Base-by-base conservation (phyloP, 2,329 filamentous ascomycete genomes). In the Trichothecium roseum region DNA sequence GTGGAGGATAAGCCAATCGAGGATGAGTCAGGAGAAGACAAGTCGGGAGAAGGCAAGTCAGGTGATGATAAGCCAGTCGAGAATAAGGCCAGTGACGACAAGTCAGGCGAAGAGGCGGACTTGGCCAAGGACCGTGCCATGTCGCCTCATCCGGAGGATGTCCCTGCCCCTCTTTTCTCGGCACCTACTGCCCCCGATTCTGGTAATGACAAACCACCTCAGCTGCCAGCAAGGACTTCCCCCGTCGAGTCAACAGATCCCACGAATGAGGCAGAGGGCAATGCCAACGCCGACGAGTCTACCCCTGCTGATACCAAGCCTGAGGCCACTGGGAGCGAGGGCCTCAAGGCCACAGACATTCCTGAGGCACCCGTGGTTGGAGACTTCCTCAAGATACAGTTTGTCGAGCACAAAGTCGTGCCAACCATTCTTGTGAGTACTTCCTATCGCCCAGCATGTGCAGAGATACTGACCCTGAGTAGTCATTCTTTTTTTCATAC, bases 401-500 rank as follows among this genome's bases (percentile, higher is more conserved):
- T 98, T 62, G 88, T 96, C 17, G 82, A 95, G 57, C 78, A 96
- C 58, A 77, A 79, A 45, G 91, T 98, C 43, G 88, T 98, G 36
- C 91, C 91, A 18, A 94, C 87, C 3, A 96, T 98, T 50, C 62
- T 98, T 55, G 87, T 94, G 70, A 71, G 81, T 14, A 8, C 13
- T 10, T 15, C 10, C 8, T n/a, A 12, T 8, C 15, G 8, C 8
- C 28, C 12, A 10, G 10, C 6, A 24, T 30, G 3, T 32, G 15
- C 27, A 18, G 28, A 29, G 4, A 9, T 35, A 34, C 46, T 51
- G 43, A 48, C 35, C 6, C 7, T 18, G 10, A 5, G 3, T 44
- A 93, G 86, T 84, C 87, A 38, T 96, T 96, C 66, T 98, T 98
- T 63, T 98, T 98, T 66, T 78, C 82, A 40, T 98, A 96, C 52